A percentile compares a stretch with the other conserved stretches of the same genome.
Evolutionary conservation across 83 land plant species (phyloP).

Genomic region (Picea abies): DNA sequence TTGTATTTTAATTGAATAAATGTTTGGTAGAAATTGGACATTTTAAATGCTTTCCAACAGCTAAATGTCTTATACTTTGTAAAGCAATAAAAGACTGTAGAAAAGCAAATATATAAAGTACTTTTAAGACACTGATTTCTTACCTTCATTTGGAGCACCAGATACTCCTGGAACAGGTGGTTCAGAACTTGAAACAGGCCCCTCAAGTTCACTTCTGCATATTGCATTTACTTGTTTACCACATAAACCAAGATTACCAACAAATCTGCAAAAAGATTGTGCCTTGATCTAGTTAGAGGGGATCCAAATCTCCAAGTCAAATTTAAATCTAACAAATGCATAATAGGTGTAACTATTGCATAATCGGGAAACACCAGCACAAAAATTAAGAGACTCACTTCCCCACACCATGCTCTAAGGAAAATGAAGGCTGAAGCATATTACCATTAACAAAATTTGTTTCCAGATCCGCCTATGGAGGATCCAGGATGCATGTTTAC

Average conservation of each 20-base stretch:
- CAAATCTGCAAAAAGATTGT: conserved; percentile 52
- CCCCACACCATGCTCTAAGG: background rate
- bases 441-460: too few relatives aligned
- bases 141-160: background rate
- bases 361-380: background rate
- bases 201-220: conserved; percentile 45
- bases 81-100: too few relatives aligned
- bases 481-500: too few relatives aligned
- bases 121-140: background rate
- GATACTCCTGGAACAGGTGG: too few relatives aligned
- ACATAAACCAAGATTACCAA: conserved; percentile 82
- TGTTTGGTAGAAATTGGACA: too few relatives aligned
- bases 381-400: background rate
- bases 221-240: conserved; percentile 65
- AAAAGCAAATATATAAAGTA: background rate
- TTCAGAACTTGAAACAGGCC: too few relatives aligned
- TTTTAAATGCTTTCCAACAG: too few relatives aligned
- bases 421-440: background rate
- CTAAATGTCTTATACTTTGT: too few relatives aligned
- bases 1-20: too few relatives aligned
- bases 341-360: background rate
- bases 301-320: background rate
- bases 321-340: background rate
- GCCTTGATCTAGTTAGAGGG: background rate
- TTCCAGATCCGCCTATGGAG: too few relatives aligned